A percentile compares a stretch with the other conserved stretches of the same genome.
Evolutionary conservation across 1,139 yeast species (phyloP).

Genomic region (Diutina catenulata): DNA sequence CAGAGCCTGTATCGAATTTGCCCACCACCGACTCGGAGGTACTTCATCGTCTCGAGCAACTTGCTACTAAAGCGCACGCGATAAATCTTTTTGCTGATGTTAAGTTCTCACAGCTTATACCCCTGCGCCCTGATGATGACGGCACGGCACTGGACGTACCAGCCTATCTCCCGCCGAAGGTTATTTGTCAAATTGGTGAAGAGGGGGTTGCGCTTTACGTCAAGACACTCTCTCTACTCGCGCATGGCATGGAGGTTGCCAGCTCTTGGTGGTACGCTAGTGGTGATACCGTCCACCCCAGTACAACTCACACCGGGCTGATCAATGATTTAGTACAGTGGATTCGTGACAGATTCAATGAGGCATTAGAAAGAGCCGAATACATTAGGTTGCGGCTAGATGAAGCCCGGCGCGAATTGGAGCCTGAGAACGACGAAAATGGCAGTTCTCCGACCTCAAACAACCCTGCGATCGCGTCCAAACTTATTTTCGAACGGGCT

Average conservation of each 20-base stretch:
- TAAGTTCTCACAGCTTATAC: constrained; percentile 73
- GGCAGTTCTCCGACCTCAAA: constrained; percentile 11
- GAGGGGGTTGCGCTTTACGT: constrained; percentile 83
- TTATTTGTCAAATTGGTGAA: constrained; percentile 53
- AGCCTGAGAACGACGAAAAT: constrained; percentile 12
- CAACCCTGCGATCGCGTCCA: constrained; percentile 55
- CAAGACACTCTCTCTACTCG: constrained; percentile 69
- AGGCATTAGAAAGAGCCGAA: constrained; percentile 81
- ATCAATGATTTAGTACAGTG: constrained; percentile 83
- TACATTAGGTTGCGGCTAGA: constrained; percentile 46
- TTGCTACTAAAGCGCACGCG: constrained; percentile 86
- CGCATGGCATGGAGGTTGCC: constrained; percentile 77
- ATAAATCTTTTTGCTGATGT: constrained; percentile 84
- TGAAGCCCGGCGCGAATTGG: too few relatives aligned
- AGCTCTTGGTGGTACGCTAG: constrained; percentile 75
- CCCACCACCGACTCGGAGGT: constrained; percentile 22
- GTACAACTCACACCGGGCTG: constrained; percentile 7
- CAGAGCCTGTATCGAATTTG: too few relatives aligned
- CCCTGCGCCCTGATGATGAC: constrained; percentile 55
- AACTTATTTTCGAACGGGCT: constrained; percentile 82
- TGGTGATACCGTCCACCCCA: background rate
- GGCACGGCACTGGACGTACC: constrained; percentile 14
- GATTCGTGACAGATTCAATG: constrained; percentile 84
- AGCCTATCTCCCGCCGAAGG: constrained; percentile 43
- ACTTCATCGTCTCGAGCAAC: constrained; percentile 47